Conservation (phyloP, 2,329 filamentous ascomycete species). For the Curvularia sp. region DNA sequence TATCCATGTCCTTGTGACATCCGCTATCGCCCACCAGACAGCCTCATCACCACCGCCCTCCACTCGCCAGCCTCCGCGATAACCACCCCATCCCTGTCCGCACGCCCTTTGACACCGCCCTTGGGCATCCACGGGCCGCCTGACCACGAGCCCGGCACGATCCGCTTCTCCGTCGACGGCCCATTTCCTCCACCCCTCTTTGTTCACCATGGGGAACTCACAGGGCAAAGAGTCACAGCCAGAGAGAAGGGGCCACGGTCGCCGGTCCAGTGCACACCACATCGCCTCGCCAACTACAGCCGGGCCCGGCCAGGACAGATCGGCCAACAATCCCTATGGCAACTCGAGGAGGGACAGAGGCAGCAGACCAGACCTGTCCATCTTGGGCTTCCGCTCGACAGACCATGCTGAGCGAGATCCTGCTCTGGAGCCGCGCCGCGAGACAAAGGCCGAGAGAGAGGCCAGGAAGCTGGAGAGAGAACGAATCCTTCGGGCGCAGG, state of each 20-base stretch:
- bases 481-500: conserved; percentile 74
- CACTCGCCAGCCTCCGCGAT: conserved; percentile 20
- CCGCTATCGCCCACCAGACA: conserved; percentile 35
- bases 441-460: conserved; percentile 91
- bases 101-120: conserved; percentile 21
- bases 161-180: conserved; percentile 22
- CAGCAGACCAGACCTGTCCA: conserved; percentile 66
- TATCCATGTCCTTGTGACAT: conserved; percentile 52
- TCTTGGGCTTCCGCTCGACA: conserved; percentile 64
- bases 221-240: conserved; percentile 57
- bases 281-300: conserved; percentile 42
- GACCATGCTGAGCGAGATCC: conserved; percentile 59
- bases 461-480: conserved; percentile 85
- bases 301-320: conserved; percentile 38
- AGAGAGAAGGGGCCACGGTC: conserved; percentile 44
- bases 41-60: conserved; percentile 28
- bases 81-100: conserved; percentile 25
- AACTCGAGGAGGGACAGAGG: conserved; percentile 58
- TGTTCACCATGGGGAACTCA: conserved; percentile 56
- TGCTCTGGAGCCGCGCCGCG: conserved; percentile 69
- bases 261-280: conserved; percentile 44
- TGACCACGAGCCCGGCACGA: conserved; percentile 30
- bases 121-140: conserved; percentile 29
- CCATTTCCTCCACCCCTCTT: conserved; percentile 13
- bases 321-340: conserved; percentile 49